These are phyloP conservation scores for Phaeosphaeriaceae sp. DNA, from an alignment of 2,329 filamentous ascomycete species.

Conservation along the genomic window DNA sequence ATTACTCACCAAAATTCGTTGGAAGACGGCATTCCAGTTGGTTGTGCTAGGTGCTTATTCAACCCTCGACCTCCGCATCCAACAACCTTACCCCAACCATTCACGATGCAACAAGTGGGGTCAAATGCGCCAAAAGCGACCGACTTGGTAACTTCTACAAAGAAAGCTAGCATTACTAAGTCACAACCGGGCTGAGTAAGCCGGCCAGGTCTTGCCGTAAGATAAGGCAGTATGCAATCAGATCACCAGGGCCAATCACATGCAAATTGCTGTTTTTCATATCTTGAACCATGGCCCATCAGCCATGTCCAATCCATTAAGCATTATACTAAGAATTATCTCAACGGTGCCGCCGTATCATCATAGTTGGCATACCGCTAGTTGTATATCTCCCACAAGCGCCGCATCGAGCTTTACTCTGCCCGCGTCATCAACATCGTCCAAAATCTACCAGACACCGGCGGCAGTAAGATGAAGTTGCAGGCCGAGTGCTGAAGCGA, in stretches of 20 bases:
- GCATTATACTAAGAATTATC: slow-evolving; percentile 44
- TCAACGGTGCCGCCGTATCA: slow-evolving; percentile 1
- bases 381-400: not conserved
- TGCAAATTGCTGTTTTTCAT: too few relatives aligned
- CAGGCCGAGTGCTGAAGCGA: slow-evolving; percentile 36
- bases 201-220: too few relatives aligned
- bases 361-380: not conserved
- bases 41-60: too few relatives aligned
- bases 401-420: not conserved
- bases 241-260: not conserved
- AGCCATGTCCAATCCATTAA: slow-evolving; percentile 39
- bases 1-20: too few relatives aligned
- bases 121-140: too few relatives aligned
- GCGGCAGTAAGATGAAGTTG: slow-evolving; percentile 23
- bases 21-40: too few relatives aligned
- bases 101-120: too few relatives aligned
- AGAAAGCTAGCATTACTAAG: not conserved
- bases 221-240: too few relatives aligned
- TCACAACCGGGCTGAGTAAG: not conserved
- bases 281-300: slow-evolving; percentile 12
- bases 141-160: not conserved
- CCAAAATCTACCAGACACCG: slow-evolving; percentile 23
- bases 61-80: too few relatives aligned
- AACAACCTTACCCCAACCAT: too few relatives aligned
- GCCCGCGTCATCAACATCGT: slow-evolving; percentile 7